Conservation (phyloP, 306 rosid species). For the Psophocarpus tetragonolobus region DNA sequence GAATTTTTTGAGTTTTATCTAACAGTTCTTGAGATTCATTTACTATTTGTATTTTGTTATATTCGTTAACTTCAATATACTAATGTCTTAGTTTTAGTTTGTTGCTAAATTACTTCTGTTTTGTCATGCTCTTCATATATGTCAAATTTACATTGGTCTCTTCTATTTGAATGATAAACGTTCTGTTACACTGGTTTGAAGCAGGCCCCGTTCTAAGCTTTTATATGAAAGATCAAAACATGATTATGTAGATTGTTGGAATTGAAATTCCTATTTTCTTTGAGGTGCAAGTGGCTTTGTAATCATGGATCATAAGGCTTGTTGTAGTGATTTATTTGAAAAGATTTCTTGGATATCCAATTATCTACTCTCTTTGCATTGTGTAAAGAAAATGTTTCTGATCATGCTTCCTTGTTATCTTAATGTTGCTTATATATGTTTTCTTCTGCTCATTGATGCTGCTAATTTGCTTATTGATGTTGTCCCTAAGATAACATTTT, state of each 20-base stretch:
- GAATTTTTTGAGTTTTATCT: background rate
- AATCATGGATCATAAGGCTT: background rate
- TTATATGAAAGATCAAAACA: background rate
- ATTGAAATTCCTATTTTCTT: background rate
- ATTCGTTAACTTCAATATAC: background rate
- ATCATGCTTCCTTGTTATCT: background rate
- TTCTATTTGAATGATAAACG: background rate
- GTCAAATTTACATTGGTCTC: background rate
- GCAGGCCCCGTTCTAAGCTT: background rate
- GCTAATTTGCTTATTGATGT: background rate
- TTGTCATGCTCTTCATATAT: background rate
- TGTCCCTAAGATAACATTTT: background rate
- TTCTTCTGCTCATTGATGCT: background rate
- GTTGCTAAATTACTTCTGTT: background rate
- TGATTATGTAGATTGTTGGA: background rate
- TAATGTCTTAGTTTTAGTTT: background rate
- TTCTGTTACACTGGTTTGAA: background rate
- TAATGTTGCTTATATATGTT: background rate
- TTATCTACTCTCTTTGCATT: background rate
- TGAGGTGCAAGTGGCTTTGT: background rate
- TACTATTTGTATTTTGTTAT: background rate
- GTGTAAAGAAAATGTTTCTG: slow-evolving; percentile 1
- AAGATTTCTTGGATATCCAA: background rate
- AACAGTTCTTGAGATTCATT: background rate
- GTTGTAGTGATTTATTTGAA: background rate